These are phyloP conservation scores for Vanrija humicola DNA, from an alignment of 1,284 basidiomycete genomes.

Conservation along the genomic window DNA sequence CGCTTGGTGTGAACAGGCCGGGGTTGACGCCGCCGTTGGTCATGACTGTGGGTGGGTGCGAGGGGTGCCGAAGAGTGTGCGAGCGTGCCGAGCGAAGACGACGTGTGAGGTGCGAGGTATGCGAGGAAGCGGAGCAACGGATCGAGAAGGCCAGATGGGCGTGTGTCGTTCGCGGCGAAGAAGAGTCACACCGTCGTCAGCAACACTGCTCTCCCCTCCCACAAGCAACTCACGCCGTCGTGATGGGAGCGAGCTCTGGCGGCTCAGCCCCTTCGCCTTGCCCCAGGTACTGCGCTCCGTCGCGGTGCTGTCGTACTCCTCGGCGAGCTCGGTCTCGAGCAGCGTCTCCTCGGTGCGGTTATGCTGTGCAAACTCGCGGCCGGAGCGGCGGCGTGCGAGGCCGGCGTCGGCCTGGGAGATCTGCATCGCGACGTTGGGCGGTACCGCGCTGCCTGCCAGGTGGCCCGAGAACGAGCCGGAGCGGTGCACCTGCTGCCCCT, in stretches of 20 bases:
- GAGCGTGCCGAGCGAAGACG: background rate
- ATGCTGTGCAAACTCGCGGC: constrained; percentile 14
- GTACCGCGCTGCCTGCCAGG: background rate
- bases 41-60: background rate
- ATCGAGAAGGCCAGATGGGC: no score
- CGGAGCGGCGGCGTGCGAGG: constrained; percentile 22
- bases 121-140: background rate
- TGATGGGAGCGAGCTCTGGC: constrained; percentile 42
- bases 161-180: background rate
- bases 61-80: background rate
- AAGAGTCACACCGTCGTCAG: background rate
- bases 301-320: constrained; percentile 22
- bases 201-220: background rate
- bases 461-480: constrained; percentile 12
- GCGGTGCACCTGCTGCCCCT: background rate
- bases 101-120: background rate
- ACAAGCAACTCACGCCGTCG: constrained; percentile 32
- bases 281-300: constrained; percentile 29
- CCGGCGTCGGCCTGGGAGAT: constrained; percentile 13
- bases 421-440: background rate
- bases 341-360: constrained; percentile 27
- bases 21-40: constrained; percentile 14
- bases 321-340: constrained; percentile 24
- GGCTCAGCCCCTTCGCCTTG: constrained; percentile 36
- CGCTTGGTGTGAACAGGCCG: constrained; percentile 16